Evolutionary conservation across 345 rosid genomes (phyloP), one percentile per base, ranked within the genome.

Genomic region (Aquilaria yunnanensis): DNA sequence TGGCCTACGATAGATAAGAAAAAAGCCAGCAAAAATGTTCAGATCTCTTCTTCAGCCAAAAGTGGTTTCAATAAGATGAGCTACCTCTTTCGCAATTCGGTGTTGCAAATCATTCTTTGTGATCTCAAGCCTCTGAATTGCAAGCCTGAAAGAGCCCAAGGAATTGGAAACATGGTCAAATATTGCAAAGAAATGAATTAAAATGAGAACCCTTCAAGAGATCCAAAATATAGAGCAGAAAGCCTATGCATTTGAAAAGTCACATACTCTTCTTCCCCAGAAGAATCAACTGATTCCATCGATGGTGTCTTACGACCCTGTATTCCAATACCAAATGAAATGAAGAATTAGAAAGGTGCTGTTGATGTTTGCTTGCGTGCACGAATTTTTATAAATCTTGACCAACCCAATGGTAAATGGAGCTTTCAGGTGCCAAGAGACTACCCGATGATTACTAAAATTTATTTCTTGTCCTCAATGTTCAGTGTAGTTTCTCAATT

Each of bases 201-300:
- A 62, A 10, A 51, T 14, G n/a, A 52, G 32, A 5, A 11, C 1
- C 61, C 32, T 16, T 30, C 68, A 47, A 57, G 47, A 10, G 51
- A 49, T 8, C 2, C 54, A 60, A n/a, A 65, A 14, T 56, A 53
- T 59, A 13, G 46, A 62, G 60, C 53, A 10, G 5, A 63, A 64
- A 32, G 54, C 9, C 13, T 68, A 62, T 54, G 65, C 53, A 60
- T 23, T 32, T 51, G 57, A 66, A 56, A 51, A 73, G 54, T 54
- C 72, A 71, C 99, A 83, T 83, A 94, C 99, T 94, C 99, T 77
- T 94, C 97, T 82, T 90, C 98, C 51, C 96, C 96, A 46, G 97
- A 86, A 74, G 89, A 94, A 82, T 88, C 97, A 76, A 94, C 84
- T 2, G 97, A 94, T 58, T 92, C 97, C 79, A 81, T 72, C 52